Evolutionary conservation across 306 rosid species (phyloP).

Genomic region (Vigna hirtella): DNA sequence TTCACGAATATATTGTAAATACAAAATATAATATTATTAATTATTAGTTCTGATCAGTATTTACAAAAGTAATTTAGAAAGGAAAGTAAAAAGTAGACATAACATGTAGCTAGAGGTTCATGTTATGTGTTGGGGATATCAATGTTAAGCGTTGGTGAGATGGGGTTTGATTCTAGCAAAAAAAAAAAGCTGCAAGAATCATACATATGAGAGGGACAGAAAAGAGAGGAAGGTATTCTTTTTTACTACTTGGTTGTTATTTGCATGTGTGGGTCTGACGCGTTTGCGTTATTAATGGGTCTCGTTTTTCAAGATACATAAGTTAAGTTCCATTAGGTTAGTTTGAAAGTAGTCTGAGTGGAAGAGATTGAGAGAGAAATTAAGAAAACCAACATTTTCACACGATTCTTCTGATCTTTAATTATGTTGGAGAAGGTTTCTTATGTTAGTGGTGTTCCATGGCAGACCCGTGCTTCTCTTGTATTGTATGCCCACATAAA

Average conservation of each 20-base stretch:
- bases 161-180: conserved; percentile 50
- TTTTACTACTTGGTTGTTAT: conserved; percentile 42
- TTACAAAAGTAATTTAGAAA: background rate
- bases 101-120: conserved; percentile 6
- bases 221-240: conserved; percentile 31
- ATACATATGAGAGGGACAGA: conserved; percentile 46
- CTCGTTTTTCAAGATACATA: conserved; percentile 44
- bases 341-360: background rate
- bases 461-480: conserved; percentile 1
- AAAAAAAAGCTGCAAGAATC: conserved; percentile 55
- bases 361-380: background rate
- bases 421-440: background rate
- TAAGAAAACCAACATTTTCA: conserved; percentile 4
- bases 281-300: conserved; percentile 61
- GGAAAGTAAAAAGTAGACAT: background rate
- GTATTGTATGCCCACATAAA: conserved; percentile 23
- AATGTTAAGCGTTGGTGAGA: conserved; percentile 44
- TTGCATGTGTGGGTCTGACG: conserved; percentile 60
- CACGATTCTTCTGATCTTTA: conserved; percentile 39
- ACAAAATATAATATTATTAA: too few relatives aligned
- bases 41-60: background rate
- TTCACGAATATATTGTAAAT: too few relatives aligned
- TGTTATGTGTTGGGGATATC: conserved; percentile 35
- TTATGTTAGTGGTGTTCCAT: background rate
- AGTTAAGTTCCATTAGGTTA: background rate